phyloP scores from a whole-genome alignment of 2,329 filamentous ascomycete genomes.

The Sporothrix euskadiensis region DNA sequence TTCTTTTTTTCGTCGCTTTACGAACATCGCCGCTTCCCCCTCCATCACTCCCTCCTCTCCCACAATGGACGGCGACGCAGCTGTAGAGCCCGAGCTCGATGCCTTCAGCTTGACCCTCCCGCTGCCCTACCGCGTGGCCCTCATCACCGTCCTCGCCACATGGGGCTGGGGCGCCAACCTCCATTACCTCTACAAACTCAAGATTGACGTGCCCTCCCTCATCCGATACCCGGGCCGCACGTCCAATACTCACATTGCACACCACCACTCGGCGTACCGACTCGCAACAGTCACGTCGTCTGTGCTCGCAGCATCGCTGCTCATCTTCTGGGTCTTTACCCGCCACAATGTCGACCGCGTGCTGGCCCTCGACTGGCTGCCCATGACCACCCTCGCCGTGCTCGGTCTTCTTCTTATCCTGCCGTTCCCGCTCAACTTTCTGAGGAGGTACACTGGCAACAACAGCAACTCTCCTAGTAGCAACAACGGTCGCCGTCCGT shows the following conservation, averaged over 20 bases:
- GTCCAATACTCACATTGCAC: constrained; percentile 67
- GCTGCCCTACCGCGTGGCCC: constrained; percentile 83
- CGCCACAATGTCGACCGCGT: constrained; percentile 69
- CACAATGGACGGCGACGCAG: constrained; percentile 71
- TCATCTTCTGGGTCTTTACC: constrained; percentile 82
- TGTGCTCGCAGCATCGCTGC: constrained; percentile 69
- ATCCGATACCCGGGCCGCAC: constrained; percentile 81
- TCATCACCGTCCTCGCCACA: constrained; percentile 80
- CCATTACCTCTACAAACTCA: constrained; percentile 75
- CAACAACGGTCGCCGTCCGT: background rate
- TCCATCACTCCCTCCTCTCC: background rate
- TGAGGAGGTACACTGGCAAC: constrained; percentile 51
- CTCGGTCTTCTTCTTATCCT: constrained; percentile 70
- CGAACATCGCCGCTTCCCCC: background rate
- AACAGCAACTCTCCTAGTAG: background rate
- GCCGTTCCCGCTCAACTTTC: constrained; percentile 45
- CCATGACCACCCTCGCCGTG: constrained; percentile 76
- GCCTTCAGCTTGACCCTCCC: constrained; percentile 84
- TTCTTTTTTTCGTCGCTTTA: background rate
- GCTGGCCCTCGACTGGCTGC: constrained; percentile 78
- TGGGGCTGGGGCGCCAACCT: constrained; percentile 96
- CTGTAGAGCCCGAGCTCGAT: constrained; percentile 72
- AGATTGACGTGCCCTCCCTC: constrained; percentile 83
- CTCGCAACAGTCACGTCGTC: constrained; percentile 75
- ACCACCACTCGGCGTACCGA: constrained; percentile 82